These are phyloP conservation scores for Penicillium freii DNA, from an alignment of 2,329 filamentous ascomycete species.

Conservation along the genomic window DNA sequence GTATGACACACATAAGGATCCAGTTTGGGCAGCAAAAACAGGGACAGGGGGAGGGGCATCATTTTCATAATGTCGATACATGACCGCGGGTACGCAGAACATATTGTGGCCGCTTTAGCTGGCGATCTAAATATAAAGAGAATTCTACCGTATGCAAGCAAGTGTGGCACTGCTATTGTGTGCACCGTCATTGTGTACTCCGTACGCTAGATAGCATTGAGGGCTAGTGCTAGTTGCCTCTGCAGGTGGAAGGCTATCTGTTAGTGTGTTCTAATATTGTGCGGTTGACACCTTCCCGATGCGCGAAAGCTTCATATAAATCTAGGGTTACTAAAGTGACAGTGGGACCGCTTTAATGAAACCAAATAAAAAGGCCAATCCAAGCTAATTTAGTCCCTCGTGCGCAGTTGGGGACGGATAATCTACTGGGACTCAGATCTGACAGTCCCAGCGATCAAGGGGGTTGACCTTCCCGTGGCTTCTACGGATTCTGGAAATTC, in stretches of 20 bases:
- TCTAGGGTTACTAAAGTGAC: conserved; percentile 2
- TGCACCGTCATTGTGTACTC: background rate
- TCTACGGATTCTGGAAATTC: conserved; percentile 7
- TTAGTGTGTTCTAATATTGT: background rate
- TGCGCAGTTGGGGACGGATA: background rate
- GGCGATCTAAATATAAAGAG: conserved; percentile 8
- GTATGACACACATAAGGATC: conserved; percentile 1
- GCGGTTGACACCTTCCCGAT: conserved; percentile 8
- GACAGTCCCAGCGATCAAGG: conserved; percentile 11
- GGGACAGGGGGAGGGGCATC: background rate
- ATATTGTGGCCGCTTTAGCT: background rate
- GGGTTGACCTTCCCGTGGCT: conserved; percentile 4
- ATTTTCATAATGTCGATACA: background rate
- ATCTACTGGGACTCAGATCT: conserved; percentile 5
- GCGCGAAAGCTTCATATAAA: background rate
- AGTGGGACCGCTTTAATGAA: conserved; percentile 1
- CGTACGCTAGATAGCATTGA: background rate
- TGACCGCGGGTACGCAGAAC: background rate
- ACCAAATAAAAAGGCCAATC: background rate
- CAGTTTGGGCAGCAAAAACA: background rate
- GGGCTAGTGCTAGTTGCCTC: background rate
- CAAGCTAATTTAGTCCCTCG: conserved; percentile 2
- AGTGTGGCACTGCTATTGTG: background rate
- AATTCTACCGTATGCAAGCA: background rate
- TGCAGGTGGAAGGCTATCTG: background rate